These are phyloP conservation scores for Leishmania guyanensis DNA, from an alignment of 208 protist species.

Conservation along the genomic window DNA sequence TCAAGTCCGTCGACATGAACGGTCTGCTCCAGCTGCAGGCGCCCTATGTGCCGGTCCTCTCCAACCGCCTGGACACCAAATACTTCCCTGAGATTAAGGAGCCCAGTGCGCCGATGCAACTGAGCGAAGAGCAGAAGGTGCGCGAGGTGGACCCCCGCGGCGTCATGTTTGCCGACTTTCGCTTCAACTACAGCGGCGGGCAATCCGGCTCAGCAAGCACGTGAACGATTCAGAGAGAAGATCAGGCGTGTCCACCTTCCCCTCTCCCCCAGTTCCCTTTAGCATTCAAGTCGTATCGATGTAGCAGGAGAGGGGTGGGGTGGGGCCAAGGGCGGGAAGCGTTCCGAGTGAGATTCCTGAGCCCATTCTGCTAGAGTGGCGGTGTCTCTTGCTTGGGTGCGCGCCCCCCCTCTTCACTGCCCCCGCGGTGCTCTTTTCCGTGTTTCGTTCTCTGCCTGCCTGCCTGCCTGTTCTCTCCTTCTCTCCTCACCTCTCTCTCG, in stretches of 20 bases:
- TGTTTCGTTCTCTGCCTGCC: no score
- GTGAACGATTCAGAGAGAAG: not conserved
- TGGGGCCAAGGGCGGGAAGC: no score
- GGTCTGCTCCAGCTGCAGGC: slow-evolving; percentile 61
- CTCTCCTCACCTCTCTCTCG: no score
- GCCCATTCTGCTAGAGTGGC: no score
- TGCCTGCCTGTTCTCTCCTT: no score
- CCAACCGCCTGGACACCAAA: slow-evolving; percentile 77
- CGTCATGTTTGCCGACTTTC: slow-evolving; percentile 90
- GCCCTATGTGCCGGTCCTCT: slow-evolving; percentile 71
- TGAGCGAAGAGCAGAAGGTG: slow-evolving; percentile 55
- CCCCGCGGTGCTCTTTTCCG: no score
- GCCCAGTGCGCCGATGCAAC: slow-evolving; percentile 29
- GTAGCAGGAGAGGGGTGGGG: no score
- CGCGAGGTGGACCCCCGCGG: slow-evolving; percentile 81
- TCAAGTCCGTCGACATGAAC: slow-evolving; percentile 69
- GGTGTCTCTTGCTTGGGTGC: no score
- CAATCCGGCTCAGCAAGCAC: slow-evolving; percentile 12
- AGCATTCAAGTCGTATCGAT: no score
- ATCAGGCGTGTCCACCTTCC: not conserved
- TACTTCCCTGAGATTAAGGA: slow-evolving; percentile 91
- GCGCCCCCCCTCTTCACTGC: no score
- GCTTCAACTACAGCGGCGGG: slow-evolving; percentile 60
- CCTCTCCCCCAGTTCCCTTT: not conserved
- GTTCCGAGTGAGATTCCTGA: no score